A percentile compares a stretch with the other conserved stretches of the same genome.
Conservation (phyloP, 2,329 filamentous ascomycete species). For the Pezicula neosporulosa region DNA sequence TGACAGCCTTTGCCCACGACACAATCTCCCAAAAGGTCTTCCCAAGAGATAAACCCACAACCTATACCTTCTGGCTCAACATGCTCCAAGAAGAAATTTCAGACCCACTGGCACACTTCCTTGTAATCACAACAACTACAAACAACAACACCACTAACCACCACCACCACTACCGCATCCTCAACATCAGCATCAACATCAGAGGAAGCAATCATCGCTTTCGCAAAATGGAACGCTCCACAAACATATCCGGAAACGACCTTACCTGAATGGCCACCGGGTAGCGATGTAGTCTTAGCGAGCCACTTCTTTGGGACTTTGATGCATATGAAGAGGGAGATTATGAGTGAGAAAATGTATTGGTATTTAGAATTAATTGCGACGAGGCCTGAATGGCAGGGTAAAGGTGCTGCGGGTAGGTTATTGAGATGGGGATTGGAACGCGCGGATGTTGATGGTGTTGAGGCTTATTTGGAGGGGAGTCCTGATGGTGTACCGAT, state of each 20-base stretch:
- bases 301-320: slow-evolving; percentile 38
- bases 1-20: slow-evolving; percentile 39
- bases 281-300: slow-evolving; percentile 33
- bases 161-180: slow-evolving; percentile 15
- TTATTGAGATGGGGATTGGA: slow-evolving; percentile 45
- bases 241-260: slow-evolving; percentile 17
- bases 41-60: slow-evolving; percentile 21
- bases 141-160: no score
- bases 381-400: slow-evolving; percentile 38
- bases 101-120: slow-evolving; percentile 33
- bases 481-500: slow-evolving; percentile 42
- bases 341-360: slow-evolving; percentile 40
- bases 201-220: slow-evolving; percentile 35
- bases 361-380: slow-evolving; percentile 47
- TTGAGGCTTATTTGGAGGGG: slow-evolving; percentile 47
- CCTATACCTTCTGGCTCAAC: slow-evolving; percentile 32
- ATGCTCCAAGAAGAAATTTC: slow-evolving; percentile 35
- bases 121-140: slow-evolving; percentile 36
- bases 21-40: slow-evolving; percentile 36
- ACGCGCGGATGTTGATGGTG: slow-evolving; percentile 38
- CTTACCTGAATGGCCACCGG: slow-evolving; percentile 35
- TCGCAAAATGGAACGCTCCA: slow-evolving; percentile 44
- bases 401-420: slow-evolving; percentile 40
- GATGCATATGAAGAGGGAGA: slow-evolving; percentile 28
- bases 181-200: no score